Percentiles rank a stretch among this genome's conserved stretches.
Evolutionary conservation across 1,139 yeast genomes (phyloP).

Genomic region (Arxiozyma telluris): DNA sequence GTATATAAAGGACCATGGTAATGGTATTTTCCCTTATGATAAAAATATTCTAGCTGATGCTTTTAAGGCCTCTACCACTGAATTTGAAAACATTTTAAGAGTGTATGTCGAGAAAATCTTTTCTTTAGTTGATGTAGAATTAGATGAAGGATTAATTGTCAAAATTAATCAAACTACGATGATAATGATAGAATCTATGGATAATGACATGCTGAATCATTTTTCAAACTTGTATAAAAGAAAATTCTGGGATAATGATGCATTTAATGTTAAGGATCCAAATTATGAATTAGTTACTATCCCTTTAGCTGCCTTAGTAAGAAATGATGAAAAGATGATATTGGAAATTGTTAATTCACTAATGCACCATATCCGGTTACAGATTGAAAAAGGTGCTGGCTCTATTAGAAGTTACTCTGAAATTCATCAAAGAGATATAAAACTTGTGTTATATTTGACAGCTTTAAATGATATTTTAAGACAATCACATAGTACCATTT

Average conservation of each 20-base stretch:
- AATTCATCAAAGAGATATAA: constrained; percentile 67
- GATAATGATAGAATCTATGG: constrained; percentile 61
- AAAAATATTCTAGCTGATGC: constrained; percentile 45
- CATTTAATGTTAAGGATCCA: constrained; percentile 35
- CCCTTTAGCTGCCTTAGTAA: constrained; percentile 59
- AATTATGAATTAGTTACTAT: constrained; percentile 40
- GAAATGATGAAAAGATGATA: constrained; percentile 42
- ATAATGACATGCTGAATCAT: constrained; percentile 47
- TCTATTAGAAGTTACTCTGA: constrained; percentile 59
- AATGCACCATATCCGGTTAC: constrained; percentile 44
- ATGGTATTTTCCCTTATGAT: constrained; percentile 31
- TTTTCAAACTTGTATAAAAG: constrained; percentile 38
- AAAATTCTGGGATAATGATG: constrained; percentile 56
- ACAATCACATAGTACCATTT: constrained; percentile 49
- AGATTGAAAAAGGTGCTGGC: constrained; percentile 82
- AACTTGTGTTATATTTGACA: constrained; percentile 65
- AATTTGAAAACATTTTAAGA: constrained; percentile 54
- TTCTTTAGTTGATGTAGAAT: constrained; percentile 55
- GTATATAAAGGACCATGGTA: constrained; percentile 35
- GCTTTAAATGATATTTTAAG: constrained; percentile 65
- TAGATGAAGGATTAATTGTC: constrained; percentile 46
- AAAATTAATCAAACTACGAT: constrained; percentile 56
- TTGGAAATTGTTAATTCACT: constrained; percentile 23
- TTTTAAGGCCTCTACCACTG: constrained; percentile 62
- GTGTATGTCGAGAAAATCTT: constrained; percentile 55